These are phyloP conservation scores for Zasmidium angulare DNA, from an alignment of 2,329 filamentous ascomycete genomes.

Conservation along the genomic window DNA sequence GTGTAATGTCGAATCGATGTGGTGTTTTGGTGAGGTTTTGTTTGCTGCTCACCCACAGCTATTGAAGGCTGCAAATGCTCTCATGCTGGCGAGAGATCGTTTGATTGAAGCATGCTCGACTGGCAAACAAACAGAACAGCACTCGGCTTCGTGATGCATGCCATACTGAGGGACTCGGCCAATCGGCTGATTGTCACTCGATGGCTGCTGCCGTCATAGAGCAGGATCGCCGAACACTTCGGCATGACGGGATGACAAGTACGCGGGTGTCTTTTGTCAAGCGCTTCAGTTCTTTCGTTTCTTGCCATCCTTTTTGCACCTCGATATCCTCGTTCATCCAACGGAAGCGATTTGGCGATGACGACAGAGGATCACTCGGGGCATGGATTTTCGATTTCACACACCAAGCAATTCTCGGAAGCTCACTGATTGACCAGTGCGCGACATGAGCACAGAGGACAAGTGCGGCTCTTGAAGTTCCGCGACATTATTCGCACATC, in stretches of 20 bases:
- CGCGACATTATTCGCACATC: no score
- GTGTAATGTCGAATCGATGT: background rate
- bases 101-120: background rate
- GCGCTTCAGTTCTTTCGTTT: no score
- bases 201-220: no score
- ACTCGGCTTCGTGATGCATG: background rate
- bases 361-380: no score
- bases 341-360: no score
- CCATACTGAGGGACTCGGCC: background rate
- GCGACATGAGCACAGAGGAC: no score
- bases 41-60: conserved; percentile 6
- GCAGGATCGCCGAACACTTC: background rate
- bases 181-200: background rate
- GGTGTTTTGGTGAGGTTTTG: background rate
- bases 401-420: no score
- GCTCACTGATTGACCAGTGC: no score
- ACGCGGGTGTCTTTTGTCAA: background rate
- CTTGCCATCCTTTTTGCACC: no score
- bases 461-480: no score
- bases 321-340: no score
- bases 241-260: background rate
- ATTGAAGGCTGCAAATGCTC: conserved; percentile 3
- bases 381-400: no score
- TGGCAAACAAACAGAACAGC: background rate
- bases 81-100: conserved; percentile 3